Evolutionary conservation across 1,139 yeast genomes (phyloP), one percentile per base, ranked within the genome.

Genomic region (Candida pseudocylindracea): DNA sequence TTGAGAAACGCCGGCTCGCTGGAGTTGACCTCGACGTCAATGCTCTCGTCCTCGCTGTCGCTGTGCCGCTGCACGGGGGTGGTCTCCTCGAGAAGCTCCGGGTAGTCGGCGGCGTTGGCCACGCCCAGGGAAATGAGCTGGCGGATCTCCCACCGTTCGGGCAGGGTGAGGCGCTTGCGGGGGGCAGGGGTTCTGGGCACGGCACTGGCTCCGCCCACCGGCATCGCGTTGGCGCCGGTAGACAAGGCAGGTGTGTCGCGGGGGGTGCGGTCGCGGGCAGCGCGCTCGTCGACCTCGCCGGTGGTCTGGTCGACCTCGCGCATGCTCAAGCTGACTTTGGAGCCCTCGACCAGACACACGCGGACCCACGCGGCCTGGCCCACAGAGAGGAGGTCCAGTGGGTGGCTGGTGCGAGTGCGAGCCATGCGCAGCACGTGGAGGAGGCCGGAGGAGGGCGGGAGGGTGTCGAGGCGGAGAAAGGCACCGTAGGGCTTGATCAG

Each of bases 81-180:
- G 48, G 7, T 41, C 2, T 37, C 39, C 2, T 39, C 48, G 29
- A 44, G 42, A 1, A 75, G 49, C 34, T 74, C 91, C 2, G 88
- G 88, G 42, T 72, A 72, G 37, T 75, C 88, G 10, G 70, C 62
- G 0, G 74, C 67, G 2, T 71, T 60, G 0, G 70, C 68, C 1
- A 67, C 88, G 2, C 93, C 93, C 3, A 91, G 70, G 0, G 91
- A 76, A 28, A 76, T 73, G 27, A 80, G 55, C 44, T 85, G 95
- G 27, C 79, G 59, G 33, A 80, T 63, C 44, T 85, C 95, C 93
- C 94, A 85, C 36, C 85, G 54, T 48, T 85, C 96, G 1, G 93
- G 92, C 0, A 92, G 75, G 0, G 91, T 73, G 29, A 75, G 49
- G 33, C 80, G 54, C 41, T n/a, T 10, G 28, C 71, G 59, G 36